Conservation (phyloP, 805 yeast genomes). For the Isabelozyma pseudorhagii region DNA sequence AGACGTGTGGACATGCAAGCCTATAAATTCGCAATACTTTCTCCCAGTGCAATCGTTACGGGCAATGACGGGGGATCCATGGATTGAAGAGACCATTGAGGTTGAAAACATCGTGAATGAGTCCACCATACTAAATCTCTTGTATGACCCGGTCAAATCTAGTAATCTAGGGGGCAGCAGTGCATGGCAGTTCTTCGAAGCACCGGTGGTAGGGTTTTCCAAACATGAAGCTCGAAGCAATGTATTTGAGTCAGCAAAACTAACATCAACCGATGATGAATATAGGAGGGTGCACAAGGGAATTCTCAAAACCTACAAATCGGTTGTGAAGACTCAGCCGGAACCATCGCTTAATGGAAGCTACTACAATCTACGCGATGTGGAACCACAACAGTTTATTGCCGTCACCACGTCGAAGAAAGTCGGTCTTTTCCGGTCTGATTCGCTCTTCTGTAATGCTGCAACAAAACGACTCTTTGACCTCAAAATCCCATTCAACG, state of each 20-base stretch:
- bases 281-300: constrained; percentile 30
- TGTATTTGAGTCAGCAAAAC: constrained; percentile 11
- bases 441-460: constrained; percentile 46
- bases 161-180: constrained; percentile 36
- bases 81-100: constrained; percentile 27
- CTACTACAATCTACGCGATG: background rate
- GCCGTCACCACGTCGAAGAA: constrained; percentile 44
- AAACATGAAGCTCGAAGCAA: background rate
- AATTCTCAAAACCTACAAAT: constrained; percentile 3
- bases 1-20: constrained; percentile 53
- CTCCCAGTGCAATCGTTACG: constrained; percentile 45
- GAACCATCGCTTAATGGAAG: background rate
- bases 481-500: constrained; percentile 30
- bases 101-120: constrained; percentile 31
- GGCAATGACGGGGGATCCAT: constrained; percentile 48
- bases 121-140: constrained; percentile 37
- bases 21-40: constrained; percentile 39
- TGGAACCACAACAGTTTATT: constrained; percentile 6
- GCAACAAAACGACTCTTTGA: constrained; percentile 43
- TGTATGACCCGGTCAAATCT: constrained; percentile 36
- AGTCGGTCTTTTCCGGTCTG: constrained; percentile 44
- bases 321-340: background rate
- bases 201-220: constrained; percentile 14
- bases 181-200: constrained; percentile 31
- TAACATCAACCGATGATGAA: constrained; percentile 29